Evolutionary conservation across 2,329 filamentous ascomycete genomes (phyloP), one percentile per base, ranked within the genome.

Genomic region (Nectriaceae sp.): DNA sequence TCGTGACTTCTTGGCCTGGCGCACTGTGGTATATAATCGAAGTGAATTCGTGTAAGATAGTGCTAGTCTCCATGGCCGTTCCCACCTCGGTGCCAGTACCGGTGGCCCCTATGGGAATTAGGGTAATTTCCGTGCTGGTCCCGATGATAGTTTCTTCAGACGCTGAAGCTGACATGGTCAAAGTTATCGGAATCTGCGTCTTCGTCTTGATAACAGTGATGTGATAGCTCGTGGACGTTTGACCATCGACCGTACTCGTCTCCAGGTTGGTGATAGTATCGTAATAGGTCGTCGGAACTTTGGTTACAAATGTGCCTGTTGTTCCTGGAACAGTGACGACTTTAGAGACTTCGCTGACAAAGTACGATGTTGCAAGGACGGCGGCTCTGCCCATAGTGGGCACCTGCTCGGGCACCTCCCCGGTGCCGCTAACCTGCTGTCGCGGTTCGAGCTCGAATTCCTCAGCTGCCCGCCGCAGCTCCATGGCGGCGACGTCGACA

Each of bases 251-350:
- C 10, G 40, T 46, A 21, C 38, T 36, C 3, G 55, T 59, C 3
- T 36, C 45, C 15, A 52, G 54, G 4, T 37, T 38, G 10, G 5
- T 6, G 20, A n/a, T 21, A 8, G 37, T 39, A 5, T 11, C 20
- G 37, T 39, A 39, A 5, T 6, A 5, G 6, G 57, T 60, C 3
- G 48, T 54, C 5, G 49, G 39, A 21, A 60, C 38, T 16, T 33
- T 45, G 10, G 47, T 56, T 19, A 55, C 58, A 15, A 50, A 60
- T 38, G 54, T 58, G 20, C 55, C 55, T 4, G 57, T 60, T 2
- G 57, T 60, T 3, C 55, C 57, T 21, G 57, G 55, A 10, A 56
- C 46, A 18, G 57, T 60, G 18, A 60, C 40, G 11, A 50, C 35
- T 24, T 33, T 59, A 31, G 50, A 47, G 21, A 49, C 20, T 4